Evolutionary conservation across 129 eudicot species (phyloP).

Genomic region (Centaurea solstitialis): DNA sequence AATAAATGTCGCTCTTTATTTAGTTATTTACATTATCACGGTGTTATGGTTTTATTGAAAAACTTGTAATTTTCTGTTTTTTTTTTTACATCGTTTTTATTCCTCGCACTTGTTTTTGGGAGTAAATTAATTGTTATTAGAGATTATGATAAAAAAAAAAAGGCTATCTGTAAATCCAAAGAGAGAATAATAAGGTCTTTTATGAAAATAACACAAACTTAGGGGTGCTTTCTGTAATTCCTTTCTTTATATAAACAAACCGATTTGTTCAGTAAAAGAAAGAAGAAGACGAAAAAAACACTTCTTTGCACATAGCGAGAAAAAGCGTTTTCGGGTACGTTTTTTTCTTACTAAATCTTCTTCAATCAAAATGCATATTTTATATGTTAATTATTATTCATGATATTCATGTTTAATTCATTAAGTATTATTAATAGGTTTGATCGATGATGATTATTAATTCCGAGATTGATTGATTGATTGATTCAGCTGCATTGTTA

Average conservation of each 20-base stretch:
- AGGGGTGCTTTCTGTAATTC: background rate
- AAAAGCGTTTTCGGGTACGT: background rate
- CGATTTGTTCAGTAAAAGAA: background rate
- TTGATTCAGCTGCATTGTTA: constrained; percentile 19
- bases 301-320: background rate
- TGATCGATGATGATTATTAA: background rate
- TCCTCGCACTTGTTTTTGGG: too few species aligned
- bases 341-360: background rate
- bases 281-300: constrained; percentile 3
- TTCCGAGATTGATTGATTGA: background rate
- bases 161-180: background rate
- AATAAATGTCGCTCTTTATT: too few species aligned
- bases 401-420: background rate
- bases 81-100: too few species aligned
- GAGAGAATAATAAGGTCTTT: background rate
- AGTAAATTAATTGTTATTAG: too few species aligned
- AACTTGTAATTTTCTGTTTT: too few species aligned
- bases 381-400: constrained; percentile 1
- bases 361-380: background rate
- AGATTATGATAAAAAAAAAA: too few species aligned
- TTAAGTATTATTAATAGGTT: too few species aligned
- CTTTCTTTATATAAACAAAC: background rate
- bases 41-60: too few species aligned
- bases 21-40: too few species aligned
- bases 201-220: background rate